phyloP scores from a whole-genome alignment of 192 early-diverging fungal genomes.

The Cladochytrium replicatum region DNA sequence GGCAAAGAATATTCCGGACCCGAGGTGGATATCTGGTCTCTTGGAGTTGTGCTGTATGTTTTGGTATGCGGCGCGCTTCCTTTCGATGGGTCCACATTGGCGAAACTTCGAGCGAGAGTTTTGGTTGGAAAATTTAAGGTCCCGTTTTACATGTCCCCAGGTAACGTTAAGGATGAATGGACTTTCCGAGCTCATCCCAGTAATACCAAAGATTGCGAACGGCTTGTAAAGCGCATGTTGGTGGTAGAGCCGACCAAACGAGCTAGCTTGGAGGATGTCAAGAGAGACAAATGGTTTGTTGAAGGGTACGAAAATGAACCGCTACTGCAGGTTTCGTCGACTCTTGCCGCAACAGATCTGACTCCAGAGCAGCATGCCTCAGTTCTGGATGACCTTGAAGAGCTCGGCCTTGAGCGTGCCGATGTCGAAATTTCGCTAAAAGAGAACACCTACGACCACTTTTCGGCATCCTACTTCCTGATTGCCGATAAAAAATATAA shows the following conservation, averaged over 20 bases:
- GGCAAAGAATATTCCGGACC: conserved; percentile 86
- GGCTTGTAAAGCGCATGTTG: conserved; percentile 46
- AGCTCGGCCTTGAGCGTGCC: conserved; percentile 40
- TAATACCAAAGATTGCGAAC: conserved; percentile 37
- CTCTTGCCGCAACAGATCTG: conserved; percentile 11
- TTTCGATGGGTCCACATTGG: conserved; percentile 48
- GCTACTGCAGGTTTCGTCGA: neutral
- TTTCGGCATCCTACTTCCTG: conserved; percentile 46
- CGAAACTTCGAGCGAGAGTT: conserved; percentile 42
- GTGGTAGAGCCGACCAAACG: conserved; percentile 45
- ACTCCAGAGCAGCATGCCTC: conserved; percentile 32
- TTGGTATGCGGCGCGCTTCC: conserved; percentile 64
- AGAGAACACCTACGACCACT: conserved; percentile 41
- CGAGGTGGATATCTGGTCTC: conserved; percentile 92
- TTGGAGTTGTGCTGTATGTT: conserved; percentile 84
- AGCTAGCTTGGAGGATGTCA: conserved; percentile 39
- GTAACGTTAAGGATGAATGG: conserved; percentile 23
- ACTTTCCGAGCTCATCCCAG: conserved; percentile 3
- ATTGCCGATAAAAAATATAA: conserved; percentile 38
- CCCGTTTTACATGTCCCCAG: conserved; percentile 51
- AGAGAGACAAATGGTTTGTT: conserved; percentile 43
- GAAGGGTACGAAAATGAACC: conserved; percentile 41
- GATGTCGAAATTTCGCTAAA: conserved; percentile 33
- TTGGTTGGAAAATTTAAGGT: conserved; percentile 47
- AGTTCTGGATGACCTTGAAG: conserved; percentile 43